phyloP scores from a whole-genome alignment of 106 monocot genomes.

The Phalaenopsis equestris region DNA sequence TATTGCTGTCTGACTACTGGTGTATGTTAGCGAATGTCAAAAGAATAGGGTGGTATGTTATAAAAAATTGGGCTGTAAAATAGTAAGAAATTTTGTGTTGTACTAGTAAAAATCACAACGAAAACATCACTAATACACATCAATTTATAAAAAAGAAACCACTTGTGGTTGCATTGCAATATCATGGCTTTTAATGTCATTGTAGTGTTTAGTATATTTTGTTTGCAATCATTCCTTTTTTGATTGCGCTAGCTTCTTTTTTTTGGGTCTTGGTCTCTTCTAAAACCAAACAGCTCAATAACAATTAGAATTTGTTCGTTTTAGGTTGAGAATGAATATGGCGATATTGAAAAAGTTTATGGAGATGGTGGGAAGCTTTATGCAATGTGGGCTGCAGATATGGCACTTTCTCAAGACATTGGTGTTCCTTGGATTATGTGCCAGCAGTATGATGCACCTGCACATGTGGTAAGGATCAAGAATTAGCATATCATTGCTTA shows the following conservation, averaged over 20 bases:
- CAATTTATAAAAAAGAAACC: too few relatives aligned
- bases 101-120: too few relatives aligned
- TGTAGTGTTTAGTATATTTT: background rate
- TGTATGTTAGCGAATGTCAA: too few relatives aligned
- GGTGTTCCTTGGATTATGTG: constrained; percentile 99
- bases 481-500: background rate
- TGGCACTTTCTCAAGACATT: constrained; percentile 82
- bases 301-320: background rate
- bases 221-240: background rate
- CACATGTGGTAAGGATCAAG: constrained; percentile 52
- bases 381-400: constrained; percentile 95
- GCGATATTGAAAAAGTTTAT: constrained; percentile 61
- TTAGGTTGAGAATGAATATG: constrained; percentile 98
- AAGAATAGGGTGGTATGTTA: too few relatives aligned
- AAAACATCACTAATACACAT: too few relatives aligned
- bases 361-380: constrained; percentile 80
- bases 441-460: constrained; percentile 94
- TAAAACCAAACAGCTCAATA: background rate
- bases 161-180: background rate
- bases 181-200: background rate
- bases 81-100: too few relatives aligned
- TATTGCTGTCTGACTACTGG: too few relatives aligned
- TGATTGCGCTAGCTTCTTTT: background rate
- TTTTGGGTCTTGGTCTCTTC: background rate
- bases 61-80: too few relatives aligned